Evolutionary conservation across 345 rosid genomes (phyloP).

Genomic region (Reutealis trisperma): DNA sequence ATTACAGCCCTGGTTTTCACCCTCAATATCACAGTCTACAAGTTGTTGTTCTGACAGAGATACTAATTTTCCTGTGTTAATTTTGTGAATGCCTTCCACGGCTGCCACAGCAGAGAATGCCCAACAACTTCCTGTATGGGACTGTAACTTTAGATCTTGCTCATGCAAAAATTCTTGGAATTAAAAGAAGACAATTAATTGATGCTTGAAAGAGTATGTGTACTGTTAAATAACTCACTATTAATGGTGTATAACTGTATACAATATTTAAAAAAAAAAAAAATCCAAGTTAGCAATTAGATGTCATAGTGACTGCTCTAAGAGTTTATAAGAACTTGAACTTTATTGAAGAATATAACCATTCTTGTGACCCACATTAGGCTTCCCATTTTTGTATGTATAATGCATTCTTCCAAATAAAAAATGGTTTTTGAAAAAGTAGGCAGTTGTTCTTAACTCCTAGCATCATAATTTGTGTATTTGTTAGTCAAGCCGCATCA

Average conservation of each 20-base stretch:
- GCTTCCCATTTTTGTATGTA: not conserved
- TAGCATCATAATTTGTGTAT: not conserved
- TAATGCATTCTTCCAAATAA: not conserved
- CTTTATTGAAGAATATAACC: not conserved
- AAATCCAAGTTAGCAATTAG: not conserved
- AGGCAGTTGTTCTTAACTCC: not conserved
- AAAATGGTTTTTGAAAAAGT: not conserved
- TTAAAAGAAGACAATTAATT: not conserved
- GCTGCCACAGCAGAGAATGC: conserved; percentile 93
- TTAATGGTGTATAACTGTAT: not conserved
- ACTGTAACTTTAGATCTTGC: not conserved
- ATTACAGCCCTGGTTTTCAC: conserved; percentile 56
- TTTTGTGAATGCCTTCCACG: conserved; percentile 72
- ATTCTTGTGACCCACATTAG: not conserved
- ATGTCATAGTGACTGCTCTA: not conserved
- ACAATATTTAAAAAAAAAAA: not conserved
- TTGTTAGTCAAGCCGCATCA: not conserved
- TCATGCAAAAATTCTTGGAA: not conserved
- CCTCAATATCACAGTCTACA: conserved; percentile 62
- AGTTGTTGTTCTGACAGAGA: conserved; percentile 88
- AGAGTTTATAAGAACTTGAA: not conserved
- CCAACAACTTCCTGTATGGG: conserved; percentile 82
- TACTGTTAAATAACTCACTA: not conserved
- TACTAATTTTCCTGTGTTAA: conserved; percentile 59
- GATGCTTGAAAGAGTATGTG: not conserved